phyloP scores from a whole-genome alignment of 148 eudicot genomes.

The Polygonum maritimum region DNA sequence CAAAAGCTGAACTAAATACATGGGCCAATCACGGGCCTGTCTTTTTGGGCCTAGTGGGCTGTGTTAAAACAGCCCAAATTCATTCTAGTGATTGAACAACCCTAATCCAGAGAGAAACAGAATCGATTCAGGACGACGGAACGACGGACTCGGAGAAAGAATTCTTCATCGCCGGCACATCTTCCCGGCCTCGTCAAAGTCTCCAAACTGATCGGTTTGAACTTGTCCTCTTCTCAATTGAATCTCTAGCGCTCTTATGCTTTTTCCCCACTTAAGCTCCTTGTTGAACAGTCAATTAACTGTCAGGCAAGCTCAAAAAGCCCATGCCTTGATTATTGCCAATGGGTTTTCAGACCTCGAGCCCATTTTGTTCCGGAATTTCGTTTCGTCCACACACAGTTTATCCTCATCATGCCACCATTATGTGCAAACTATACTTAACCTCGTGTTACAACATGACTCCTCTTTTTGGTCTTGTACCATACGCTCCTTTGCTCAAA shows the following conservation, averaged over 20 bases:
- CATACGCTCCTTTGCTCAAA: slow-evolving; percentile 41
- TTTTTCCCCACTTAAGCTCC: slow-evolving; percentile 26
- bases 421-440: slow-evolving; percentile 37
- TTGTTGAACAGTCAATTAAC: slow-evolving; percentile 33
- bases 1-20: too few relatives aligned
- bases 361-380: slow-evolving; percentile 25
- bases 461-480: slow-evolving; percentile 34
- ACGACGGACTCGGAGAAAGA: too few relatives aligned
- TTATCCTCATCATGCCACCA: slow-evolving; percentile 14
- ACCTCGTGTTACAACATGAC: slow-evolving; percentile 30
- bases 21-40: too few relatives aligned
- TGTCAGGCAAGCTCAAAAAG: slow-evolving; percentile 52
- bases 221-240: too few relatives aligned
- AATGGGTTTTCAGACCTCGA: slow-evolving; percentile 30
- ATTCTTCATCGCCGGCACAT: too few relatives aligned
- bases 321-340: slow-evolving; percentile 47
- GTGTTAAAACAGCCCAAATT: too few relatives aligned
- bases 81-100: too few relatives aligned
- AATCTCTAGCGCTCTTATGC: slow-evolving; percentile 23
- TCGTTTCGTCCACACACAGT: slow-evolving; percentile 20
- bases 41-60: too few relatives aligned
- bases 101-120: too few relatives aligned
- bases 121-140: too few relatives aligned
- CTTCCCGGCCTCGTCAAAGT: too few relatives aligned
- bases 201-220: too few relatives aligned